These are phyloP conservation scores for Thermoascus crustaceus DNA, from an alignment of 2,329 filamentous ascomycete species.

Conservation along the genomic window DNA sequence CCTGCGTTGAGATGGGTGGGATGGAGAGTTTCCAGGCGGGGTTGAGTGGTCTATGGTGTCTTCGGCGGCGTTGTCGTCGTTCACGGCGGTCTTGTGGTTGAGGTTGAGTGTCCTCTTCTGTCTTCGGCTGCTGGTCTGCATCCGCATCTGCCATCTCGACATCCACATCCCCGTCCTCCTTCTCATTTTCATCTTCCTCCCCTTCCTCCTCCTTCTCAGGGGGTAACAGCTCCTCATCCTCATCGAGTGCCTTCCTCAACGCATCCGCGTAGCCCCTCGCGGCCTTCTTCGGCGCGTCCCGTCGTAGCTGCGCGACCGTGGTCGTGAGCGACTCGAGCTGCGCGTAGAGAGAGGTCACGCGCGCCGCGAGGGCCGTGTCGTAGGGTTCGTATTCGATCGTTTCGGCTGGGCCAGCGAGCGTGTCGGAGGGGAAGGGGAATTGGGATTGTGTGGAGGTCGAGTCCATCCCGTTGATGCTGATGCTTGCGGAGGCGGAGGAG, in stretches of 20 bases:
- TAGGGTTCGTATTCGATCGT: conserved; percentile 42
- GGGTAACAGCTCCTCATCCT: conserved; percentile 35
- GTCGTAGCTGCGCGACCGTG: conserved; percentile 38
- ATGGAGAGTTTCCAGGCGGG: conserved; percentile 24
- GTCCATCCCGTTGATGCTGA: conserved; percentile 43
- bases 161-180: conserved; percentile 18
- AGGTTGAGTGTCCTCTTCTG: conserved; percentile 6
- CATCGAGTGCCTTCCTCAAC: conserved; percentile 26
- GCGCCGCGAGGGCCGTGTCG: conserved; percentile 35
- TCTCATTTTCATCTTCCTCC: conserved; percentile 26
- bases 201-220: conserved; percentile 58
- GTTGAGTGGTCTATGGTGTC: conserved; percentile 4
- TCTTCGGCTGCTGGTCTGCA: too few species aligned
- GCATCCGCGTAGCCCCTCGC: conserved; percentile 31
- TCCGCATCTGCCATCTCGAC: conserved; percentile 33
- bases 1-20: conserved; percentile 24
- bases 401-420: too few species aligned
- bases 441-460: conserved; percentile 16
- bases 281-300: conserved; percentile 36
- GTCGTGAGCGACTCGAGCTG: conserved; percentile 41
- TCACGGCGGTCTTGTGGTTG: too few species aligned
- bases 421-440: conserved; percentile 24
- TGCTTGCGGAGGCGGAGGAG: conserved; percentile 34
- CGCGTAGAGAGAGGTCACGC: conserved; percentile 38
- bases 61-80: conserved; percentile 1